A percentile compares a stretch with the other conserved stretches of the same genome.
phyloP scores from a whole-genome alignment of 2,329 filamentous ascomycete genomes.

The Claviceps sorghi region DNA sequence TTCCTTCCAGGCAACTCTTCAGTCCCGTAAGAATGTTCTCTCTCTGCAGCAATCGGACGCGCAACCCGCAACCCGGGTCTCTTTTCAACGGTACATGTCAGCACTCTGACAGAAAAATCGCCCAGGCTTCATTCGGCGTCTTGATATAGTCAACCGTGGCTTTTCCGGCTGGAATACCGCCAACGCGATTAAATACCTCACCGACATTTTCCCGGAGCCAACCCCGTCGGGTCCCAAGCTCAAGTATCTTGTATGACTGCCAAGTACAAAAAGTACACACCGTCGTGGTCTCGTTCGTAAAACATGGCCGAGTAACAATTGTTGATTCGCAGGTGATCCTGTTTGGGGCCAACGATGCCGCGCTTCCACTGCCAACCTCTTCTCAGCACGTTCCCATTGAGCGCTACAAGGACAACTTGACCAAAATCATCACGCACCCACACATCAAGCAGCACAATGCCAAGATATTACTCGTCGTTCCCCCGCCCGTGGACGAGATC shows the following conservation, averaged over 20 bases:
- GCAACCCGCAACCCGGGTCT: not conserved
- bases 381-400: slow-evolving; percentile 67
- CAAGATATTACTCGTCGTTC: slow-evolving; percentile 63
- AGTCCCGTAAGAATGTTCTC: slow-evolving; percentile 43
- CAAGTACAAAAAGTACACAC: not conserved
- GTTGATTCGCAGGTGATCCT: slow-evolving; percentile 46
- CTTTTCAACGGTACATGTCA: not conserved
- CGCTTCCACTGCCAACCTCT: slow-evolving; percentile 45
- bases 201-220: slow-evolving; percentile 55
- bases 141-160: slow-evolving; percentile 82
- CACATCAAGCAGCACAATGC: slow-evolving; percentile 54
- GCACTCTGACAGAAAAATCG: not conserved
- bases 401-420: slow-evolving; percentile 59
- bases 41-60: not conserved
- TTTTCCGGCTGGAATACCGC: slow-evolving; percentile 74
- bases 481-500: slow-evolving; percentile 71
- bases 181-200: slow-evolving; percentile 55
- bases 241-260: slow-evolving; percentile 47
- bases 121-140: slow-evolving; percentile 56
- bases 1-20: slow-evolving; percentile 57
- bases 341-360: slow-evolving; percentile 84
- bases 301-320: not conserved
- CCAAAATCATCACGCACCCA: slow-evolving; percentile 57
- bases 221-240: slow-evolving; percentile 42
- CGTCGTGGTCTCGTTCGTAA: not conserved